Evolutionary conservation across 1,284 basidiomycete genomes (phyloP), one percentile per base, ranked within the genome.

Genomic region (Cutaneotrichosporon sp.): DNA sequence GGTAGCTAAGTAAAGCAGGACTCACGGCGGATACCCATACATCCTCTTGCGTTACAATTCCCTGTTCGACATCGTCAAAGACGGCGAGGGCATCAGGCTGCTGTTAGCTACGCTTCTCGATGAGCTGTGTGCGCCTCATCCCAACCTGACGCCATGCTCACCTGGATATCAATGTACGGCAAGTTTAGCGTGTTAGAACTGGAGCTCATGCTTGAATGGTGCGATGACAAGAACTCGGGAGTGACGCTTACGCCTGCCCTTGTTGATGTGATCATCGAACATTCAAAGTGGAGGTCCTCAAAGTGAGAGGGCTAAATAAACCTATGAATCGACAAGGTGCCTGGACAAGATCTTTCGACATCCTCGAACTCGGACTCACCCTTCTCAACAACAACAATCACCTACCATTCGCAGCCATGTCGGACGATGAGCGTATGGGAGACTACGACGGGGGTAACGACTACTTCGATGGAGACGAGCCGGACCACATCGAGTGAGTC

Each of bases 31-130:
- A 75, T 11, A 75, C 52, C 72, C 71, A 75, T 17, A 75, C 63
- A 57, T 73, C 66, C 54, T 75, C 74, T 14, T 57, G 51, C 5
- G 48, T 11, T 0, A 74, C 67, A 3, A 67, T 60, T 0, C 63
- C 65, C 49, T 75, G 74, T 38, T 65, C 66, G n/a, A 75, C 66
- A 59, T 75, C 72, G 39, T 74, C 74, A 44, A 74, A 71, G 4
- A 74, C 74, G 11, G 67, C 54, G 17, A 70, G 52, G 2, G 74
- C 65, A 54, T 75, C 72, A 48, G 70, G 74, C 74, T 75, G 49
- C 4, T 16, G 52, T 59, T 33, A 60, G 51, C 33, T 44, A 7
- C 17, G 5, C 17, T n/a, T 12, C 17, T 2, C 3, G n/a, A 26
- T 14, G 29, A 16, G n/a, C 11, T 32, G 6, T 34, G 11, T 9